Evolutionary conservation across 306 rosid species (phyloP), one percentile per base, ranked within the genome.

Genomic region (Crotalaria pallida): DNA sequence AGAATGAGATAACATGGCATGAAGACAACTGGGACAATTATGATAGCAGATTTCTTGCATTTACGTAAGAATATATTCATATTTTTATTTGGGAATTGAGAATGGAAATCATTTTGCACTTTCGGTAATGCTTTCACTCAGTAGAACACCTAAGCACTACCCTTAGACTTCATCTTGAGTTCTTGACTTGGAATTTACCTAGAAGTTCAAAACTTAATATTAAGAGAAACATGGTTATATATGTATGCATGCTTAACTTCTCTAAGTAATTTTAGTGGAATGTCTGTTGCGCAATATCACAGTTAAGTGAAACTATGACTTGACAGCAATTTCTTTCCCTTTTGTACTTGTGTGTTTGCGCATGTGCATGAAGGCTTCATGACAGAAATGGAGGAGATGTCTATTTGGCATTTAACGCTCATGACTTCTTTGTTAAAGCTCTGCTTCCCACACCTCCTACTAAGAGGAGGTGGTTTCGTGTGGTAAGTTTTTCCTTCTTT

Each of bases 1-100:
- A 94, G 99, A 68, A 60, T 58, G 95, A 94, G 44, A 83, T 94
- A 64, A 94, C 96, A 19, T 94, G 99, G 99, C 99, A 91, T 52
- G 99, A 94, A 79, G 84, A 88, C 86, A 87, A 87, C 68, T 94
- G 99, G 97, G 82, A 58, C 73, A 84, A 89, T 58, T 52, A 43
- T 34, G 88, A 89, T 17, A 91, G 99, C 92, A 94, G 73, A 79
- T 94, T 94, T 78, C 92, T 91, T 22, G 99, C 99, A 68, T 94
- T 91, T 74, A 89, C 99, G 97, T 94, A 83, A 88, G 97, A 45
- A 65, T 50, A 64, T 61, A 40, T 36, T 12, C 47, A 36, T 33
- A 38, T 63, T 18, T 58, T 60, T 47, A 11, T 5, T 52, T 59
- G 55, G 18, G 52, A 73, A 65, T 27, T 56, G 61, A 68, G 21